Percentiles rank a stretch among this genome's conserved stretches.
Evolutionary conservation across 2,329 filamentous ascomycete species (phyloP).

Genomic region (Talaromyces sp.): DNA sequence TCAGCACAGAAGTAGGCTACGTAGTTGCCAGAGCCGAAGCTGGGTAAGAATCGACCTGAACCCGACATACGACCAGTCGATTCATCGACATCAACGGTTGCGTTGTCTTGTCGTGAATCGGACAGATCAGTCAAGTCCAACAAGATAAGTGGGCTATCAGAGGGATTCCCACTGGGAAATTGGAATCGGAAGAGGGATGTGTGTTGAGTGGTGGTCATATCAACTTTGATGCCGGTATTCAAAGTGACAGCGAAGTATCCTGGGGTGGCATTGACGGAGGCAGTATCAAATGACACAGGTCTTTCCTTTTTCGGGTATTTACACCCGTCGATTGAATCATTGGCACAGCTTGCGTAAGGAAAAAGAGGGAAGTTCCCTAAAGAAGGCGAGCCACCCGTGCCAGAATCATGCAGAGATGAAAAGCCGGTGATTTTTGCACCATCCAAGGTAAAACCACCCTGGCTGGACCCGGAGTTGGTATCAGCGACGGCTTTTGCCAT

Average conservation of each 20-base stretch:
- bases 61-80: slow-evolving; percentile 58
- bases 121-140: slow-evolving; percentile 62
- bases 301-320: slow-evolving; percentile 54
- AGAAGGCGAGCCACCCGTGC: slow-evolving; percentile 52
- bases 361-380: slow-evolving; percentile 71
- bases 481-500: slow-evolving; percentile 55
- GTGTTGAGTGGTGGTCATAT: slow-evolving; percentile 63
- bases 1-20: slow-evolving; percentile 62
- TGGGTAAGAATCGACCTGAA: slow-evolving; percentile 56
- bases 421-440: slow-evolving; percentile 50
- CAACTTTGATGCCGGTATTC: slow-evolving; percentile 52
- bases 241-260: slow-evolving; percentile 62
- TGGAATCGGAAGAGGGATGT: slow-evolving; percentile 61
- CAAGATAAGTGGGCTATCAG: slow-evolving; percentile 53
- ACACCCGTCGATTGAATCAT: slow-evolving; percentile 58
- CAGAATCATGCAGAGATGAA: slow-evolving; percentile 47
- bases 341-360: slow-evolving; percentile 56
- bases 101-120: slow-evolving; percentile 56
- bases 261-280: slow-evolving; percentile 54
- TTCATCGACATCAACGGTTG: slow-evolving; percentile 52
- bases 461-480: slow-evolving; percentile 47
- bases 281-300: slow-evolving; percentile 44
- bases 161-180: slow-evolving; percentile 44
- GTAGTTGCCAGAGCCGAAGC: slow-evolving; percentile 60
- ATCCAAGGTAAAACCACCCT: slow-evolving; percentile 53